Evolutionary conservation across 768 basidiomycete genomes (phyloP).

Genomic region (Galerina marginata): DNA sequence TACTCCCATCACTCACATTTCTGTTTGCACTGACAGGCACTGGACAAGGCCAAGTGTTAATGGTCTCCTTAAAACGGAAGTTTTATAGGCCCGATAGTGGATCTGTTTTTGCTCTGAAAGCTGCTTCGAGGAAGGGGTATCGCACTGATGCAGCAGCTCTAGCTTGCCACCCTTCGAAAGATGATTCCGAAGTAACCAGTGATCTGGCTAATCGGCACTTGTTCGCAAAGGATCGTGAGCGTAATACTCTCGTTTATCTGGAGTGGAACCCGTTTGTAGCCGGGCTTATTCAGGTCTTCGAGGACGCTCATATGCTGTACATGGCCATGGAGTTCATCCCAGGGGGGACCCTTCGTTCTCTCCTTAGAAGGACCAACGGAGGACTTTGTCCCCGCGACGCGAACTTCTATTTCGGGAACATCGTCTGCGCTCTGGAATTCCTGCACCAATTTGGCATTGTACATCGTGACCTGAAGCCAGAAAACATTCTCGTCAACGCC

Average conservation of each 20-base stretch:
- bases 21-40: too few relatives aligned
- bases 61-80: slow-evolving; percentile 40
- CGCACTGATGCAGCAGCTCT: slow-evolving; percentile 20
- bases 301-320: slow-evolving; percentile 55
- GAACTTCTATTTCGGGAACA: slow-evolving; percentile 62
- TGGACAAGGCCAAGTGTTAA: slow-evolving; percentile 33
- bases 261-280: slow-evolving; percentile 61
- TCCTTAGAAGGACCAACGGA: slow-evolving; percentile 34
- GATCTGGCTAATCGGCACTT: slow-evolving; percentile 16
- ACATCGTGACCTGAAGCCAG: slow-evolving; percentile 64
- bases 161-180: background rate
- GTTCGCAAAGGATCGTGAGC: slow-evolving; percentile 45
- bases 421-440: slow-evolving; percentile 54
- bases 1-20: too few relatives aligned
- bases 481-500: slow-evolving; percentile 58
- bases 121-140: slow-evolving; percentile 39
- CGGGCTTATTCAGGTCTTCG: slow-evolving; percentile 49
- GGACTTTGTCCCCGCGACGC: slow-evolving; percentile 37
- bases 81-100: slow-evolving; percentile 39
- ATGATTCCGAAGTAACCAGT: background rate
- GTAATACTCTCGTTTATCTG: slow-evolving; percentile 42
- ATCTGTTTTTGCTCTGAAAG: slow-evolving; percentile 54
- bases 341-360: slow-evolving; percentile 44
- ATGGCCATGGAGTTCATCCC: slow-evolving; percentile 56
- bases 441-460: slow-evolving; percentile 49